A percentile compares a stretch with the other conserved stretches of the same genome.
phyloP scores from a whole-genome alignment of 2,329 filamentous ascomycete genomes.

The Colletotrichum tanaceti region DNA sequence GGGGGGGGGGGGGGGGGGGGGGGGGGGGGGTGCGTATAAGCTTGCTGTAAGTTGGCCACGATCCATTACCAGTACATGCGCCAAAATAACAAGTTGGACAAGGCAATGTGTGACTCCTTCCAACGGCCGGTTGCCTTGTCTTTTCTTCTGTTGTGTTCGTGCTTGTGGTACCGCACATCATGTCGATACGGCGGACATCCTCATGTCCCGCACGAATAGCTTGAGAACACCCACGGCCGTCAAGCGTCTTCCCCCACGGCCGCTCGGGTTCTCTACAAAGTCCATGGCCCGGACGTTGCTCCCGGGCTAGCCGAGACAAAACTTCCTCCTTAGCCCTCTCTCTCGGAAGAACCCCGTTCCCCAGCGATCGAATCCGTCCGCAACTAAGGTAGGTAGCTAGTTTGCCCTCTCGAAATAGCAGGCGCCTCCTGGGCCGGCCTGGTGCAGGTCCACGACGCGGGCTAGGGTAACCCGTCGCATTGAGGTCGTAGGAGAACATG shows the following conservation, averaged over 20 bases:
- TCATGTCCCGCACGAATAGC: conserved; percentile 9
- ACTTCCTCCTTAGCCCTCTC: conserved; percentile 6
- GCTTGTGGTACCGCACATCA: conserved; percentile 8
- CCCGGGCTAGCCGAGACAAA: conserved; percentile 24
- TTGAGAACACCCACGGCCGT: conserved; percentile 2
- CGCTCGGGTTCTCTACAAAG: conserved; percentile 12
- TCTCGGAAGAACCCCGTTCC: background rate
- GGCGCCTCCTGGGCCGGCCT: background rate
- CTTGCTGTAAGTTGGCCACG: background rate
- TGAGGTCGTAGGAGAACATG: background rate
- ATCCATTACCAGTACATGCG: background rate
- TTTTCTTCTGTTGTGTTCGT: conserved; percentile 1
- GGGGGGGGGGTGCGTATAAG: conserved; percentile 8
- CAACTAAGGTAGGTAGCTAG: no score
- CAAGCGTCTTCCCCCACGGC: conserved; percentile 23
- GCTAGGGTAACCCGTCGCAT: background rate
- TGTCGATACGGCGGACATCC: conserved; percentile 29
- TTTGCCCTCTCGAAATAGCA: conserved; percentile 17
- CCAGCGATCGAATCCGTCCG: background rate
- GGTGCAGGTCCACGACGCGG: background rate
- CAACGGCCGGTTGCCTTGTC: background rate
- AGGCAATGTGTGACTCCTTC: background rate
- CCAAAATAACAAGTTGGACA: background rate
- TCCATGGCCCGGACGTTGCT: conserved; percentile 10
- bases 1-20: no score